Percentiles rank a stretch among this genome's conserved stretches.
Conservation (phyloP, 352 stramenopile species). For the Pythium folliculosum region DNA sequence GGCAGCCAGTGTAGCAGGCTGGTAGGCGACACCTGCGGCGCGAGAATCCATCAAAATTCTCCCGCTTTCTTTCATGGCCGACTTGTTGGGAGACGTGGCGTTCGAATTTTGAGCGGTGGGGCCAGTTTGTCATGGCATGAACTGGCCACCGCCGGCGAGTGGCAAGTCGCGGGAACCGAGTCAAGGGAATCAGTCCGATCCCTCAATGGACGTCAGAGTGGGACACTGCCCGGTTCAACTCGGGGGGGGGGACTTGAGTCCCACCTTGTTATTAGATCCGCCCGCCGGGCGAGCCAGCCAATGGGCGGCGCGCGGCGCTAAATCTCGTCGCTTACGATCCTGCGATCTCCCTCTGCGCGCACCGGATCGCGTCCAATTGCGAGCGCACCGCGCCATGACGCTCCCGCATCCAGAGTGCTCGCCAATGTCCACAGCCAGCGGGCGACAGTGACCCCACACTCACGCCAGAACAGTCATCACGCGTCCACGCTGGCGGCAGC, state of each 20-base stretch:
- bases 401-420: too few species aligned
- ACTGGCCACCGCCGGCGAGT: not conserved
- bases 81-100: not conserved
- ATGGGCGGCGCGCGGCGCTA: too few species aligned
- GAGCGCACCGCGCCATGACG: too few species aligned
- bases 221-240: not conserved
- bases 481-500: not conserved
- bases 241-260: not conserved
- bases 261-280: not conserved
- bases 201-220: not conserved
- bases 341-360: too few species aligned
- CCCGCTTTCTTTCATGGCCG: not conserved
- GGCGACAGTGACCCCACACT: too few species aligned
- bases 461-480: not conserved
- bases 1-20: not conserved
- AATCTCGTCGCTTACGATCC: too few species aligned
- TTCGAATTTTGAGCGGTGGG: not conserved
- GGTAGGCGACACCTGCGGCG: slow-evolving; percentile 3
- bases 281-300: too few species aligned
- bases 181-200: not conserved
- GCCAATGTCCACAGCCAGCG: too few species aligned
- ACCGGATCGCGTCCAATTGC: too few species aligned
- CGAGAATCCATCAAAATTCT: slow-evolving; percentile 3
- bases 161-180: not conserved
- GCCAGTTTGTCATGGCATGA: not conserved